Evolutionary conservation across 768 basidiomycete species (phyloP).

Genomic region (Suillus discolor): DNA sequence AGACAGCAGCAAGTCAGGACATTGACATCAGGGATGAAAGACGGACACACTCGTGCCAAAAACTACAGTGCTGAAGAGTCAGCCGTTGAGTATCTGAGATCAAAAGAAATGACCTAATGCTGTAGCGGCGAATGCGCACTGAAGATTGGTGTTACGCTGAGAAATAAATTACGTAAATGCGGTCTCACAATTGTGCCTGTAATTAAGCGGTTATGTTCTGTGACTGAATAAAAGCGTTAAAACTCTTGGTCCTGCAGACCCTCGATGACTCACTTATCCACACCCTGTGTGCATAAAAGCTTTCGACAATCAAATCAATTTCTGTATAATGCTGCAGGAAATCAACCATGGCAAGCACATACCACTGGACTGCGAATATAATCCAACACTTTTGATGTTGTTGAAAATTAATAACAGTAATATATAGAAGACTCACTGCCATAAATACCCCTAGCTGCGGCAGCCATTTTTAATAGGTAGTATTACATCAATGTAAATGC

Average conservation of each 20-base stretch:
- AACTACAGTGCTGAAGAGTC: slow-evolving; percentile 8
- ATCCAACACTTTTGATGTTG: slow-evolving; percentile 15
- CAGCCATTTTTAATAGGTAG: not conserved
- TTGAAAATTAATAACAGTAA: not conserved
- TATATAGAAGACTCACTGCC: not conserved
- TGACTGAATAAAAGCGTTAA: slow-evolving; percentile 17
- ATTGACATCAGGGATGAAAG: not conserved
- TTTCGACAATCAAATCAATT: slow-evolving; percentile 2
- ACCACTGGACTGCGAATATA: slow-evolving; percentile 27
- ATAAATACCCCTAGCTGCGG: not conserved
- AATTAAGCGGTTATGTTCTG: slow-evolving; percentile 19
- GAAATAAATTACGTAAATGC: not conserved
- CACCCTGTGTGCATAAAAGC: slow-evolving; percentile 29
- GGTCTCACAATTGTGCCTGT: slow-evolving; percentile 18
- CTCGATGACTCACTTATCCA: slow-evolving; percentile 26
- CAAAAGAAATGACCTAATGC: slow-evolving; percentile 17
- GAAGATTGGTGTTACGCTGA: slow-evolving; percentile 3
- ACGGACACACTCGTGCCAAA: slow-evolving; percentile 18
- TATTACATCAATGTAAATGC: not conserved
- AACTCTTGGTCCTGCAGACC: not conserved
- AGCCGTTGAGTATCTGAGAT: not conserved
- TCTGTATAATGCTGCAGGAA: not conserved
- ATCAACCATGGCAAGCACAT: not conserved
- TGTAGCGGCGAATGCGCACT: slow-evolving; percentile 12
- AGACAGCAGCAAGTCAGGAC: slow-evolving; percentile 5